phyloP scores from a whole-genome alignment of 1,284 basidiomycete genomes.

The Inonotus hispidus region DNA sequence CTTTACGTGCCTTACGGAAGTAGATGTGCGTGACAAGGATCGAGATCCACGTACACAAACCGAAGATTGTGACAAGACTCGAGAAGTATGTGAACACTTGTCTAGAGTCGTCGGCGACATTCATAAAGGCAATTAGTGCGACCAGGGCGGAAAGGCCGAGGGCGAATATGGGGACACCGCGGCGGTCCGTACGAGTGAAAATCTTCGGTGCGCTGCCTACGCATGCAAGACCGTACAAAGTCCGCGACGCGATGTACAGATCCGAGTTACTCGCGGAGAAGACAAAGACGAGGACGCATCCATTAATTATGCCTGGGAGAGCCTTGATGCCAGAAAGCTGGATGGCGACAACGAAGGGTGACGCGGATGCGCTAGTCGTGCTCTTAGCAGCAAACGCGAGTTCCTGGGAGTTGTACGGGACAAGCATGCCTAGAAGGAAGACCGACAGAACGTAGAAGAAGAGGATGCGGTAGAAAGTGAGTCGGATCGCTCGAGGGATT shows the following conservation, averaged over 20 bases:
- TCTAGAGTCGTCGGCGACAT: conserved; percentile 35
- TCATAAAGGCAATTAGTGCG: conserved; percentile 57
- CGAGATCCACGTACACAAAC: conserved; percentile 69
- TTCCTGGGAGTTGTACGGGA: conserved; percentile 30
- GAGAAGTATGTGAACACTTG: conserved; percentile 70
- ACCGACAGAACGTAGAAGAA: conserved; percentile 52
- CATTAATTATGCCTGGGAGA: conserved; percentile 40
- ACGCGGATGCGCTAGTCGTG: conserved; percentile 62
- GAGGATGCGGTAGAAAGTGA: conserved; percentile 52
- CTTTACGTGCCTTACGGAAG: conserved; percentile 21
- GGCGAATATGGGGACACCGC: conserved; percentile 33
- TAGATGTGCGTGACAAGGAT: conserved; percentile 67
- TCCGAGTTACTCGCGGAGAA: conserved; percentile 22
- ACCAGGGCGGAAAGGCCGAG: conserved; percentile 52
- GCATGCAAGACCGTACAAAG: conserved; percentile 44
- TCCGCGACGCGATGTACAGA: conserved; percentile 31
- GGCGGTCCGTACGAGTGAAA: conserved; percentile 42
- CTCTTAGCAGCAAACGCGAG: conserved; percentile 56
- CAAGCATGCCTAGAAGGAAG: conserved; percentile 31
- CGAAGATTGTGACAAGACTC: conserved; percentile 63
- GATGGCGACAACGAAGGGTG: conserved; percentile 65
- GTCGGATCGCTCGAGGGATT: conserved; percentile 50
- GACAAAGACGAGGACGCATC: conserved; percentile 25
- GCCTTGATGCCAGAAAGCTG: conserved; percentile 35
- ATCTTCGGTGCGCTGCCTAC: conserved; percentile 45